Evolutionary conservation across 2,329 filamentous ascomycete genomes (phyloP).

Genomic region (Alternaria sp.): DNA sequence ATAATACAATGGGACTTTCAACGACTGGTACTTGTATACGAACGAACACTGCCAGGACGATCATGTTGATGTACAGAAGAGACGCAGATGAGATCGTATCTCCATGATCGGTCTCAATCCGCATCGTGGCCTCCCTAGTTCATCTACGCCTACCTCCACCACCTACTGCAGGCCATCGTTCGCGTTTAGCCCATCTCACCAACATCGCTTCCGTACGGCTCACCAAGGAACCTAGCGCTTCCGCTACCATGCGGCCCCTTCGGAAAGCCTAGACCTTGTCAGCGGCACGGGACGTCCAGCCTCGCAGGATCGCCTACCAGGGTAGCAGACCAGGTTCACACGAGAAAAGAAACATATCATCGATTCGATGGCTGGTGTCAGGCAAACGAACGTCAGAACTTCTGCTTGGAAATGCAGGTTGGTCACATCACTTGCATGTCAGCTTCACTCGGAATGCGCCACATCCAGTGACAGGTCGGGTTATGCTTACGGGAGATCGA

Average conservation of each 20-base stretch:
- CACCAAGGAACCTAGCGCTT: slow-evolving; percentile 1
- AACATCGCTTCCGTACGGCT: neutral
- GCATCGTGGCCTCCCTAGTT: neutral
- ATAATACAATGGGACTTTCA: neutral
- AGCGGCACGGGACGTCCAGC: slow-evolving; percentile 5
- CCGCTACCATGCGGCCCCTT: neutral
- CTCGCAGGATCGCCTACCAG: neutral
- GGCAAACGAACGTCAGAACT: neutral
- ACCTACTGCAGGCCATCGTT: neutral
- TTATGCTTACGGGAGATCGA: neutral
- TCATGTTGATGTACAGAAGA: neutral
- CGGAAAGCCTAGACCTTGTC: neutral
- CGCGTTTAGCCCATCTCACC: neutral
- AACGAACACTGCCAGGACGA: neutral
- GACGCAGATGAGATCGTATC: neutral
- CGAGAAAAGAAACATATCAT: neutral
- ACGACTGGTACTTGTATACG: neutral
- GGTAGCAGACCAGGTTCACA: neutral
- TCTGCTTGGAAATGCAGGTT: neutral
- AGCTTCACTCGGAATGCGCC: neutral
- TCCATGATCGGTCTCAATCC: neutral
- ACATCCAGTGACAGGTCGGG: neutral
- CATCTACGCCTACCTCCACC: neutral
- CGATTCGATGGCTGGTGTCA: neutral
- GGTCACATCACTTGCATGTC: neutral